Percentiles rank a stretch among this genome's conserved stretches.
Evolutionary conservation across 2,329 filamentous ascomycete species (phyloP).

Genomic region (Whalleya microplaca): DNA sequence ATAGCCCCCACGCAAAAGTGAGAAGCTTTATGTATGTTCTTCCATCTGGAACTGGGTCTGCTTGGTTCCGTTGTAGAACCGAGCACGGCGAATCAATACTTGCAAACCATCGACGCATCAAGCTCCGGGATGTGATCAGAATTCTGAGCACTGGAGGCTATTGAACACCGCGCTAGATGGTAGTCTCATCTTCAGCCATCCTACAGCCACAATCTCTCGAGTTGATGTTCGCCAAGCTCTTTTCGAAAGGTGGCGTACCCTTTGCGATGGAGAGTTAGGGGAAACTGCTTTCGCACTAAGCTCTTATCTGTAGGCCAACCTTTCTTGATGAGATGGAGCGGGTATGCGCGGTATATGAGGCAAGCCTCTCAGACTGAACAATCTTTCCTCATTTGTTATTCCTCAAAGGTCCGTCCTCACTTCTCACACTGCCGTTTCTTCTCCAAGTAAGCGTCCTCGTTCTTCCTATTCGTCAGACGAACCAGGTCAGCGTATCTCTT

Average conservation of each 20-base stretch:
- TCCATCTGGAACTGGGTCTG: neutral
- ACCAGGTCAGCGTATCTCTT: slow-evolving; percentile 30
- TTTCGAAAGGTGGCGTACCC: neutral
- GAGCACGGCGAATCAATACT: neutral
- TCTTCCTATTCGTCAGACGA: slow-evolving; percentile 15
- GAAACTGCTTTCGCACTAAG: neutral
- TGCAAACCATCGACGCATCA: no score
- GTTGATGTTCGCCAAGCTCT: neutral
- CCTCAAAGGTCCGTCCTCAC: neutral
- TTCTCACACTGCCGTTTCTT: neutral
- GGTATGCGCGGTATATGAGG: neutral
- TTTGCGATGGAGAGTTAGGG: neutral
- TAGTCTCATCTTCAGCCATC: neutral
- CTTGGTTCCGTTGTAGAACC: neutral
- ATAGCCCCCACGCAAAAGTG: no score
- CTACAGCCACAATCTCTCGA: neutral
- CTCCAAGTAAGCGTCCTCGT: slow-evolving; percentile 2
- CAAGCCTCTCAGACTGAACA: neutral
- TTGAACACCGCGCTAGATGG: no score
- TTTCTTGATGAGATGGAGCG: neutral
- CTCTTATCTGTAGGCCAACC: neutral
- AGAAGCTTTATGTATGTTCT: neutral
- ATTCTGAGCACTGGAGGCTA: no score
- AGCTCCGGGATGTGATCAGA: no score
- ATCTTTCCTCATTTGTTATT: neutral